Percentiles rank a stretch among this genome's conserved stretches.
These are phyloP conservation scores for Pseudocercospora crystallina DNA, from an alignment of 2,329 filamentous ascomycete species.

Conservation along the genomic window DNA sequence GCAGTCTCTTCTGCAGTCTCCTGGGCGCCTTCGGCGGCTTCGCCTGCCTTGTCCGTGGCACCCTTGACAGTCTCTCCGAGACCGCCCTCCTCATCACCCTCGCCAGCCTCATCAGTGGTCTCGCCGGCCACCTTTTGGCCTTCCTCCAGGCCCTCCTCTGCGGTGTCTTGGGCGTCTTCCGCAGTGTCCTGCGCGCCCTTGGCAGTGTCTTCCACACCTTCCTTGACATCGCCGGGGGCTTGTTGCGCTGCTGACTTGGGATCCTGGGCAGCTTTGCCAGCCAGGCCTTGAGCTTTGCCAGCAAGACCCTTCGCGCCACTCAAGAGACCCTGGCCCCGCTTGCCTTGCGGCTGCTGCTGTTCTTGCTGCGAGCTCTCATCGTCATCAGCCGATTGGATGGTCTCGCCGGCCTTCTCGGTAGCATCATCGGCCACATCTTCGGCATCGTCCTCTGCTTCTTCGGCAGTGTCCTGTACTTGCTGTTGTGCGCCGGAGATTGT, in stretches of 20 bases:
- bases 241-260: constrained; percentile 29
- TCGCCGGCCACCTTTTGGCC: constrained; percentile 34
- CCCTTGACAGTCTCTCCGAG: constrained; percentile 24
- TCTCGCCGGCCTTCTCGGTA: constrained; percentile 43
- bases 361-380: constrained; percentile 29
- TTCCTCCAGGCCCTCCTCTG: constrained; percentile 34
- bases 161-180: constrained; percentile 31
- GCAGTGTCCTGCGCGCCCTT: constrained; percentile 37
- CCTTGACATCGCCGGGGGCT: constrained; percentile 34
- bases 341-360: constrained; percentile 29
- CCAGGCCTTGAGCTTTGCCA: constrained; percentile 48
- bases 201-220: constrained; percentile 36
- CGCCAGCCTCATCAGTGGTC: constrained; percentile 31
- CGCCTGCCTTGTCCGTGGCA: constrained; percentile 26
- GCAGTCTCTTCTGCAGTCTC: constrained; percentile 30
- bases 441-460: constrained; percentile 37
- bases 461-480: constrained; percentile 46
- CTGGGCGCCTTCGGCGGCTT: constrained; percentile 22
- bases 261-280: constrained; percentile 45
- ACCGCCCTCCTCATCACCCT: constrained; percentile 29
- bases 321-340: constrained; percentile 39
- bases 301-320: constrained; percentile 48
- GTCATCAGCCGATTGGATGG: constrained; percentile 35
- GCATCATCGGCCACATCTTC: constrained; percentile 42
- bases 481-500: constrained; percentile 39